phyloP scores from a whole-genome alignment of 345 rosid species.

The Geranium brycei region DNA sequence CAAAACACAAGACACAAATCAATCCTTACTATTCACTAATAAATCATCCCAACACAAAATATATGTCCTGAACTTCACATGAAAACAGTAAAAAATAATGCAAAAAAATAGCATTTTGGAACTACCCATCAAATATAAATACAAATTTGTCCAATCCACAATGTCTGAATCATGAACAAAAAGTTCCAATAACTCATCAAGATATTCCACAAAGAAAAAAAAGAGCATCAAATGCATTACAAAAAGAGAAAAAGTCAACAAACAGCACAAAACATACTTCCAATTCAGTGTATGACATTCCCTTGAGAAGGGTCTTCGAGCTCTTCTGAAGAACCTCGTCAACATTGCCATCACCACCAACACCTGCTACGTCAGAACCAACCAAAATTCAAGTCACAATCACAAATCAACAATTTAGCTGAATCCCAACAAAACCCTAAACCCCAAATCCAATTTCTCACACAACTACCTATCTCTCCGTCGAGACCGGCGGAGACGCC shows the following conservation, averaged over 20 bases:
- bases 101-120: too few species aligned
- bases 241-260: not conserved
- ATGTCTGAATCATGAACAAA: not conserved
- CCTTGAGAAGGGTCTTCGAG: slow-evolving; percentile 53
- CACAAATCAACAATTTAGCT: not conserved
- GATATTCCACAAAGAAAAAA: not conserved
- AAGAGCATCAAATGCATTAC: not conserved
- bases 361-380: slow-evolving; percentile 7
- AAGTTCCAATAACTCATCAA: too few species aligned
- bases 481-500: slow-evolving; percentile 4
- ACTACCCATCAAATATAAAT: too few species aligned
- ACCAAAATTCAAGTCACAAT: too few species aligned
- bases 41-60: too few species aligned
- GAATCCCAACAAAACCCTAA: not conserved
- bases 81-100: too few species aligned
- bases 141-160: too few species aligned
- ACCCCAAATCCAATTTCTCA: not conserved
- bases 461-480: not conserved
- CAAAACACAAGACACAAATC: too few species aligned
- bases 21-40: too few species aligned
- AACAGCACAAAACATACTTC: slow-evolving; percentile 28
- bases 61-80: too few species aligned
- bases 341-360: slow-evolving; percentile 5
- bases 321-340: slow-evolving; percentile 3
- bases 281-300: slow-evolving; percentile 52